A percentile compares a stretch with the other conserved stretches of the same genome.
These are phyloP conservation scores for Dioszegia aurantiaca DNA, from an alignment of 768 basidiomycete genomes.

Conservation along the genomic window DNA sequence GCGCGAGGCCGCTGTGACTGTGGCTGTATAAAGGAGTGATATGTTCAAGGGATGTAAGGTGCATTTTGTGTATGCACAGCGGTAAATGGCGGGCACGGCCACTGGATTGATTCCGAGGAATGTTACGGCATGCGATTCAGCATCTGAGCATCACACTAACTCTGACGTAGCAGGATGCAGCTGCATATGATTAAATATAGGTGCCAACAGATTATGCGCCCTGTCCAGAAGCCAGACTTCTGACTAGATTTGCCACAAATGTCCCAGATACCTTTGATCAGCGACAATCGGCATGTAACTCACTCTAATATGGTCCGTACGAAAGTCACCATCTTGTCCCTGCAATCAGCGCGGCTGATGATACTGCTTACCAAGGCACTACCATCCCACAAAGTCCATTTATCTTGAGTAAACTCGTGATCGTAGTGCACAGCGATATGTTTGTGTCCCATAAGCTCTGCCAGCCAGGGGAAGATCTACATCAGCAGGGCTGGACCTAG, in stretches of 20 bases:
- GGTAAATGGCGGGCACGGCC: too few relatives aligned
- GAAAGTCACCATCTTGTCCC: conserved; percentile 10
- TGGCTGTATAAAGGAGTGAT: too few relatives aligned
- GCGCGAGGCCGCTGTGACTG: too few relatives aligned
- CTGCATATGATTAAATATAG: too few relatives aligned
- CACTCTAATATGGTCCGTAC: conserved; percentile 6
- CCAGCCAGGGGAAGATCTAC: conserved; percentile 17
- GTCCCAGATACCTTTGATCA: conserved; percentile 1
- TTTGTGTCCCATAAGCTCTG: conserved; percentile 39
- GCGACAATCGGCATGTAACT: background rate
- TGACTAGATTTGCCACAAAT: conserved; percentile 1
- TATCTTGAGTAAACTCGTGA: conserved; percentile 19
- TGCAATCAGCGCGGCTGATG: too few relatives aligned
- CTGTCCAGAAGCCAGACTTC: background rate
- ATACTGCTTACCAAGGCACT: background rate
- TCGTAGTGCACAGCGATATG: conserved; percentile 40
- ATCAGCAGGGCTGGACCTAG: background rate
- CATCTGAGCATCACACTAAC: too few relatives aligned
- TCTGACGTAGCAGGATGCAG: too few relatives aligned
- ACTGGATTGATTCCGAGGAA: too few relatives aligned
- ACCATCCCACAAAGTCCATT: conserved; percentile 1
- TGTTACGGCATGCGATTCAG: too few relatives aligned
- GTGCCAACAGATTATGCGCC: too few relatives aligned
- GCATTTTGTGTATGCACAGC: too few relatives aligned
- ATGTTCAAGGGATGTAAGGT: too few relatives aligned